These are phyloP conservation scores for Juncus effusus DNA, from an alignment of 176 grass and related monocot species.

Conservation along the genomic window DNA sequence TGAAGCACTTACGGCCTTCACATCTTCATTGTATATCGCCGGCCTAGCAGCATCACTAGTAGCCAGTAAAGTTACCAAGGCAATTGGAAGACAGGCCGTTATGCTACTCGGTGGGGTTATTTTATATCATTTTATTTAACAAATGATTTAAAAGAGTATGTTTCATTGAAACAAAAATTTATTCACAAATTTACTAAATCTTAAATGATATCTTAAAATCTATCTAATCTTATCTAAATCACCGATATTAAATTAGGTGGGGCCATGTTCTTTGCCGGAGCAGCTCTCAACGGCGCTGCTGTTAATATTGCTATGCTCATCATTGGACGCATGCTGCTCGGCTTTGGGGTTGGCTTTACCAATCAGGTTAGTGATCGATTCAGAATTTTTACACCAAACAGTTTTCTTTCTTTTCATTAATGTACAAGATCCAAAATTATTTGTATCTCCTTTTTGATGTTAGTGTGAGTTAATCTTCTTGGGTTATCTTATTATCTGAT, in stretches of 20 bases:
- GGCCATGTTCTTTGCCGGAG: conserved; percentile 56
- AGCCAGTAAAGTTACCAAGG: conserved; percentile 53
- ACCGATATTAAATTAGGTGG: conserved; percentile 10
- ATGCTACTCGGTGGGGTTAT: conserved; percentile 49
- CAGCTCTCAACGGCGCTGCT: conserved; percentile 49
- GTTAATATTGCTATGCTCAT: conserved; percentile 84
- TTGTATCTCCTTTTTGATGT: too few relatives aligned
- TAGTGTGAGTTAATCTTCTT: too few relatives aligned
- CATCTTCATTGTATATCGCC: conserved; percentile 73
- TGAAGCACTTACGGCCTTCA: conserved; percentile 70
- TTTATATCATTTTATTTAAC: too few relatives aligned
- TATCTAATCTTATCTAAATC: too few relatives aligned
- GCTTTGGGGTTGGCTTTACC: conserved; percentile 76
- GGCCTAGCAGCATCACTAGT: conserved; percentile 52
- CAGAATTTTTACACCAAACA: too few relatives aligned
- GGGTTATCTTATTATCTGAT: too few relatives aligned
- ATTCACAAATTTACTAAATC: too few relatives aligned
- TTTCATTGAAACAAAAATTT: too few relatives aligned
- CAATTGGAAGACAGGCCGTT: conserved; percentile 46
- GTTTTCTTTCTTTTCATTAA: too few relatives aligned
- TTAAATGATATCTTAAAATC: too few relatives aligned
- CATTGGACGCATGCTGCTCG: conserved; percentile 66
- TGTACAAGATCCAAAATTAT: too few relatives aligned
- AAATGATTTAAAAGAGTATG: too few relatives aligned
- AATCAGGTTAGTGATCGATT: conserved; percentile 48